These are phyloP conservation scores for Hanseniaspora hatyaiensis DNA, from an alignment of 805 yeast genomes.

Conservation along the genomic window DNA sequence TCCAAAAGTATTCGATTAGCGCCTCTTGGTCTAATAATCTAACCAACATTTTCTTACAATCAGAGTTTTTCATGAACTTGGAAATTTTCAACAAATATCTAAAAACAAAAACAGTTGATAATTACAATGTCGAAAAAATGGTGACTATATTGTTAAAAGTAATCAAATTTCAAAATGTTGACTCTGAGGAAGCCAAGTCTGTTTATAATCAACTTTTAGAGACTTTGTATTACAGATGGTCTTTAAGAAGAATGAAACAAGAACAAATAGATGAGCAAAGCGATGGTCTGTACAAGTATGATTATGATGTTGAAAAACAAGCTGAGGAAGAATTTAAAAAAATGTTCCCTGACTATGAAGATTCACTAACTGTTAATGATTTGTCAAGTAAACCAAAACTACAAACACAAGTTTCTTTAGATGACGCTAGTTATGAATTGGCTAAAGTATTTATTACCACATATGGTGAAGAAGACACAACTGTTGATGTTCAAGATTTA, in stretches of 20 bases:
- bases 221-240: conserved; percentile 68
- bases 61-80: conserved; percentile 28
- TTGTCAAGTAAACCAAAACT: conserved; percentile 19
- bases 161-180: conserved; percentile 29
- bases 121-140: conserved; percentile 40
- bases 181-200: conserved; percentile 20
- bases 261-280: conserved; percentile 53
- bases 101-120: conserved; percentile 35
- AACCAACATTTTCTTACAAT: conserved; percentile 28
- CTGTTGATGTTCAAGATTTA: conserved; percentile 36
- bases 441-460: conserved; percentile 40
- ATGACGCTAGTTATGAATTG: conserved; percentile 38
- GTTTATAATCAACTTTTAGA: conserved; percentile 41
- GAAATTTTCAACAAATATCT: conserved; percentile 29
- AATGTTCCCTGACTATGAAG: conserved; percentile 84
- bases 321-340: conserved; percentile 65
- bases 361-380: conserved; percentile 26
- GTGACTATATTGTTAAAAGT: conserved; percentile 39
- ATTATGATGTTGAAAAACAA: conserved; percentile 48
- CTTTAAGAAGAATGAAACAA: conserved; percentile 52
- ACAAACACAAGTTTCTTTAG: conserved; percentile 26
- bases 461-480: conserved; percentile 27
- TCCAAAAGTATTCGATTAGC: conserved; percentile 19
- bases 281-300: conserved; percentile 52
- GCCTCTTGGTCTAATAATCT: conserved; percentile 33